These are phyloP conservation scores for Hypoxylon sp. DNA, from an alignment of 2,329 filamentous ascomycete species.

Conservation along the genomic window DNA sequence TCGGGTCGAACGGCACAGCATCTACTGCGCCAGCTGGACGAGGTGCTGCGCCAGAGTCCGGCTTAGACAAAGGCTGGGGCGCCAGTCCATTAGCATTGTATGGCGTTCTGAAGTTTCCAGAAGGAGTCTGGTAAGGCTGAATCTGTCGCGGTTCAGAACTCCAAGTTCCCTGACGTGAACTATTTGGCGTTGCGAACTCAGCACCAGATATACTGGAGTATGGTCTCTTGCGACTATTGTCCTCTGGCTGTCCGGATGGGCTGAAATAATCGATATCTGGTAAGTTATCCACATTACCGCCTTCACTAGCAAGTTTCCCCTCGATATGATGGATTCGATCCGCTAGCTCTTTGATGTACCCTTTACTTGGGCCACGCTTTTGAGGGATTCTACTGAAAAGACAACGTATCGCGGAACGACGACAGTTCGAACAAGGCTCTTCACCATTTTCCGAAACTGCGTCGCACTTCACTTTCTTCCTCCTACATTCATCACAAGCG, in stretches of 20 bases:
- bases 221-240: slow-evolving; percentile 56
- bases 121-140: slow-evolving; percentile 58
- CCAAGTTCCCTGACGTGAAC: slow-evolving; percentile 63
- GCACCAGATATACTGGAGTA: slow-evolving; percentile 57
- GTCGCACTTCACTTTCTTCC: slow-evolving; percentile 93
- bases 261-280: slow-evolving; percentile 56
- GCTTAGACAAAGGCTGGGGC: slow-evolving; percentile 61
- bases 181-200: slow-evolving; percentile 57
- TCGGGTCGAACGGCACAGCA: slow-evolving; percentile 50
- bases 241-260: slow-evolving; percentile 61
- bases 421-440: slow-evolving; percentile 85
- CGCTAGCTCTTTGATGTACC: slow-evolving; percentile 94
- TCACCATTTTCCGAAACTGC: slow-evolving; percentile 80
- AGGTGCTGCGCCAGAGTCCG: slow-evolving; percentile 54
- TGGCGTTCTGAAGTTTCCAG: slow-evolving; percentile 49
- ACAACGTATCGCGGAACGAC: slow-evolving; percentile 80
- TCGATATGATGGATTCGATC: slow-evolving; percentile 88
- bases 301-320: slow-evolving; percentile 76
- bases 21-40: slow-evolving; percentile 56
- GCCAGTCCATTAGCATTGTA: slow-evolving; percentile 62
- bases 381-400: slow-evolving; percentile 90
- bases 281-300: slow-evolving; percentile 57
- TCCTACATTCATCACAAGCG: slow-evolving; percentile 89
- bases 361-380: slow-evolving; percentile 91
- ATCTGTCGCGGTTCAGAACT: slow-evolving; percentile 63